A percentile compares a stretch with the other conserved stretches of the same genome.
phyloP scores from a whole-genome alignment of 2,329 filamentous ascomycete genomes.

The Apiospora pterosperma region DNA sequence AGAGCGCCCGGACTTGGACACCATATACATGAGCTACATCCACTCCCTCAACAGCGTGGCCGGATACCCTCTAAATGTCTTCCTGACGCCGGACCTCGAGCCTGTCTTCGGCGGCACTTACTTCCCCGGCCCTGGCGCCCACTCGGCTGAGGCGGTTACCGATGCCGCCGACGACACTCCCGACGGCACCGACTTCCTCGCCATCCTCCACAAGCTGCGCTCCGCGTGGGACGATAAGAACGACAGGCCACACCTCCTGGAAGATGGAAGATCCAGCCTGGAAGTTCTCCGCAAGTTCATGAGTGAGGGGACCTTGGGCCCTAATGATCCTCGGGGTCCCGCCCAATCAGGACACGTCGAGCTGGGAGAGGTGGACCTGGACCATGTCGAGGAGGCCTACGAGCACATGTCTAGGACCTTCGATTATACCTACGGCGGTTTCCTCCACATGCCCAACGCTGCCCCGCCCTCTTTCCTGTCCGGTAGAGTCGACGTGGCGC shows the following conservation, averaged over 20 bases:
- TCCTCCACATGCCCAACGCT: conserved; percentile 45
- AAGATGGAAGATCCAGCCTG: conserved; percentile 80
- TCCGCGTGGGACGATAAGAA: conserved; percentile 80
- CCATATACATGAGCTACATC: conserved; percentile 98
- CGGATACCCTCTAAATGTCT: conserved; percentile 96
- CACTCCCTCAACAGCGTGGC: conserved; percentile 87
- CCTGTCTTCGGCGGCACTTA: conserved; percentile 96
- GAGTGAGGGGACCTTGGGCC: conserved; percentile 72
- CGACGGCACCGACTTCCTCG: conserved; percentile 74
- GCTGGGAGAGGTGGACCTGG: conserved; percentile 64
- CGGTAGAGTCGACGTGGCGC: conserved; percentile 69
- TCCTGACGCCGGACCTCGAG: conserved; percentile 87
- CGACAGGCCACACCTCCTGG: conserved; percentile 61
- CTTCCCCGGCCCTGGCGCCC: conserved; percentile 77
- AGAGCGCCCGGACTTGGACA: conserved; percentile 88
- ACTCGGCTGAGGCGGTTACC: conserved; percentile 13
- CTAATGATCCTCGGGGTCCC: conserved; percentile 15
- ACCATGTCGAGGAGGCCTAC: conserved; percentile 87
- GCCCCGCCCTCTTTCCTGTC: conserved; percentile 6
- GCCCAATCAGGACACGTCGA: conserved; percentile 11
- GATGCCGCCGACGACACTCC: conserved; percentile 44
- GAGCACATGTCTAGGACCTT: conserved; percentile 77
- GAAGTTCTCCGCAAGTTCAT: conserved; percentile 81
- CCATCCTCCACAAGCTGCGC: conserved; percentile 75
- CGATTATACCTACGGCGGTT: conserved; percentile 76